Evolutionary conservation across 1,139 yeast genomes (phyloP), one percentile per base, ranked within the genome.

Genomic region (Candida sp.): DNA sequence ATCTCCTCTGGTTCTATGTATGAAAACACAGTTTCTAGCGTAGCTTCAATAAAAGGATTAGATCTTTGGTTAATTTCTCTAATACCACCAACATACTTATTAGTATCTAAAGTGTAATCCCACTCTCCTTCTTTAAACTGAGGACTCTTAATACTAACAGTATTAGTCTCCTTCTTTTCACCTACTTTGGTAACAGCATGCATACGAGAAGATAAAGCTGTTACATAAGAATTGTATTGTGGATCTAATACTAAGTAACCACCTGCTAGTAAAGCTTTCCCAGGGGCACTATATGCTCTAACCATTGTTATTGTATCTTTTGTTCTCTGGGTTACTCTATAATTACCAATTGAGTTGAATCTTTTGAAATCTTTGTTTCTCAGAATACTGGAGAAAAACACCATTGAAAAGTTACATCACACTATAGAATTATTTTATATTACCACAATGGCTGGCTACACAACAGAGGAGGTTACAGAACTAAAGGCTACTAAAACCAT

Each of bases 261-360:
- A 8, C 99, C 99, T 0, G 95, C 97, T 15, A 93, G 57, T 33
- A 93, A 71, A 1, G 97, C 98, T 63, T 93, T 93, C 0, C 98
- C 97, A 0, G 99, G 98, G 0, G 98, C 95, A 57, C 97, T 87
- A 58, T 81, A 90, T 15, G 68, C 77, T 41, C 52, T 54, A 12
- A 50, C 33, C 33, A 35, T 32, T 5, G 19, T 15, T 15, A 15
- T 15, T 15, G 19, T 15, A 15, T 15, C 19, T 15, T 15, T 15
- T 15, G 19, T 15, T 15, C 19, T 15, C 19, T 15, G 3, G 19
- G 19, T 15, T 15, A 23, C 19, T 34, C 36, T 2, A 21, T 21
- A 21, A 25, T 11, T 11, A 12, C 15, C 21, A 15, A 15, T 15
- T 12, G 35, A 12, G 19, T 15, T 15, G 19, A 15, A 15, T 15